Evolutionary conservation across 2,329 filamentous ascomycete genomes (phyloP), one percentile per base, ranked within the genome.

Genomic region (Colletotrichum eremochloae): DNA sequence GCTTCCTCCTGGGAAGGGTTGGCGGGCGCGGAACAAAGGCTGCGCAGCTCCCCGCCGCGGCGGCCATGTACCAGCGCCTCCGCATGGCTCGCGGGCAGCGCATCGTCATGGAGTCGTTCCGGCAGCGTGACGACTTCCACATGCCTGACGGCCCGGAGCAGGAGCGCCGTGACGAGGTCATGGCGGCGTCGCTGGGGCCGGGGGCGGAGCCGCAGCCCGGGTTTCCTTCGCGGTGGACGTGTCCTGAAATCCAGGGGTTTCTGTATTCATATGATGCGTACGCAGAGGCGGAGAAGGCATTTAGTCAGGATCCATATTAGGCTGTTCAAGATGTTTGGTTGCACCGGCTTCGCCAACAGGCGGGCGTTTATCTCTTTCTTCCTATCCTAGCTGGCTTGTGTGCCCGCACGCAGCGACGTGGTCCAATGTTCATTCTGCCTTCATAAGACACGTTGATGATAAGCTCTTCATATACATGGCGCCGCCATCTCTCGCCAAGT

Each of bases 221-320:
- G 18, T 75, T 75, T 44, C 74, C 74, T 20, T 75, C 74, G 29
- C 65, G 74, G 33, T 75, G 74, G 74, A 75, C 74, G 36, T 75
- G 74, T 71, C 74, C 74, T 5, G 62, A 67, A 29, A 72, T 73
- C 12, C 74, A 74, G 53, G 18, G 29, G 24, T 74, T 75, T 33
- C 46, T 75, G 33, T 74, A 75, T 36, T 64, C 65, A n/a, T 75
- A 75, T 11, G 74, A 75, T 29, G 74, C 74, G 5, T 74, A 75
- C 42, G 72, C 63, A 1, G 72, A 74, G 61, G 60, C 72, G 20
- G 72, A 73, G 65, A 75, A 76, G 63, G 77, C 76, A 1, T 78
- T 77, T 33, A 65, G 60, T 44, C 69, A 75, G 36, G 69, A 78
- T 29, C 76, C 74, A 1, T 73, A 68, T 20, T 72, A 50, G 63